phyloP scores from a whole-genome alignment of 768 basidiomycete genomes.

The Suillus alpinus region DNA sequence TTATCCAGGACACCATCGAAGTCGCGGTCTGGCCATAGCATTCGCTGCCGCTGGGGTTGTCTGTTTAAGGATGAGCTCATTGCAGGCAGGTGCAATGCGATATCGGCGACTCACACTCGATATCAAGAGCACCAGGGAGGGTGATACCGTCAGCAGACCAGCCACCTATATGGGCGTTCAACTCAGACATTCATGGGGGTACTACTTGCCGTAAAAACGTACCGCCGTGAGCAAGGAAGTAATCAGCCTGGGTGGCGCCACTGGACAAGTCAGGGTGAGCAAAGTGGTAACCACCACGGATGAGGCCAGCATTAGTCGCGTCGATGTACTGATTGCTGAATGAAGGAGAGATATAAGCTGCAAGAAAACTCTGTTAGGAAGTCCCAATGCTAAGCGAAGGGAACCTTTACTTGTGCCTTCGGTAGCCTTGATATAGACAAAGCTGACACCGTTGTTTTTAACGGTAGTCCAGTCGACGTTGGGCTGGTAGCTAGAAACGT shows the following conservation, averaged over 20 bases:
- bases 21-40: slow-evolving; percentile 55
- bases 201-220: slow-evolving; percentile 1
- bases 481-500: slow-evolving; percentile 52
- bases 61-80: slow-evolving; percentile 26
- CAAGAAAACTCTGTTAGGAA: background rate
- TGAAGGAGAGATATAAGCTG: slow-evolving; percentile 22
- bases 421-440: slow-evolving; percentile 67
- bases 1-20: slow-evolving; percentile 62
- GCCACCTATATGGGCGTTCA: slow-evolving; percentile 32
- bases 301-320: slow-evolving; percentile 53
- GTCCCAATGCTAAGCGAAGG: background rate
- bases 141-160: slow-evolving; percentile 58
- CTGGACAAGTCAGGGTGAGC: slow-evolving; percentile 51
- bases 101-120: slow-evolving; percentile 46
- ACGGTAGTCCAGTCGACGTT: slow-evolving; percentile 52
- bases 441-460: slow-evolving; percentile 48
- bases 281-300: slow-evolving; percentile 62
- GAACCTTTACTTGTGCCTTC: slow-evolving; percentile 49
- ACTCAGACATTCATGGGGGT: background rate
- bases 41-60: slow-evolving; percentile 47
- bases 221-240: slow-evolving; percentile 58
- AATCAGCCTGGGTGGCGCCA: slow-evolving; percentile 58
- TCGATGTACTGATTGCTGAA: slow-evolving; percentile 53
- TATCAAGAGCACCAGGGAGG: slow-evolving; percentile 62
- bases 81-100: background rate